Evolutionary conservation across 768 basidiomycete species (phyloP), one percentile per base, ranked within the genome.

Genomic region (Krasilnikovozyma curviuscula): DNA sequence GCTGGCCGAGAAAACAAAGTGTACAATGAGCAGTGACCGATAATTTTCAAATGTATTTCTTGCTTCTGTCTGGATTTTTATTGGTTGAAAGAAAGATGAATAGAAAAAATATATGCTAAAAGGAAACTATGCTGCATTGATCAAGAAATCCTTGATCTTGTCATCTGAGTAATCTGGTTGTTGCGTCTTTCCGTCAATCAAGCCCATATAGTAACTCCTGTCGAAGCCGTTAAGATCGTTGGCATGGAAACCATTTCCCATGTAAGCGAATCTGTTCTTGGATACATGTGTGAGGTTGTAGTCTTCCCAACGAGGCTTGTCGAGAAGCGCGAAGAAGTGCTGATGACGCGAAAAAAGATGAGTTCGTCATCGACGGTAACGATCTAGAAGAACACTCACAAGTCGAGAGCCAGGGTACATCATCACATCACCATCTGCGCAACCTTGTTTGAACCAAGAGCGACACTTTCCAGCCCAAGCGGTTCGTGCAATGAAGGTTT

Each of bases 361-460:
- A 19, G 8, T n/a, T 19, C 9, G 37, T 39, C 37, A 8, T 7
- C 9, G 24, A 19, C 7, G 9, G 7, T 23, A 39, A 39, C 7
- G 24, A 23, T 9, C n/a, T 7, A 7, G 7, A 7, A 7, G 18
- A 19, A 23, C 9, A 39, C 37, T 8, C 37, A 39, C 37, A 13
- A 39, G 21, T 24, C 21, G 8, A 7, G 9, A 40, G 9, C 33
- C 46, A 21, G 34, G 34, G 23, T 24, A 19, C 51, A 54, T 54
- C 34, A 55, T 48, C 27, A 47, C 40, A 34, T 34, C 42, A 23
- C 34, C 56, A 23, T 43, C 48, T 16, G 44, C 47, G 13, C n/a
- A 16, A 23, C 50, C 48, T 46, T 38, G 55, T 39, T 57, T 57
- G 51, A 57, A 57, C 56, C 56, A 57, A 33, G 40, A 44, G 18